A percentile compares a stretch with the other conserved stretches of the same genome.
These are phyloP conservation scores for Psilocybe cubensis DNA, from an alignment of 768 basidiomycete species.

Conservation along the genomic window DNA sequence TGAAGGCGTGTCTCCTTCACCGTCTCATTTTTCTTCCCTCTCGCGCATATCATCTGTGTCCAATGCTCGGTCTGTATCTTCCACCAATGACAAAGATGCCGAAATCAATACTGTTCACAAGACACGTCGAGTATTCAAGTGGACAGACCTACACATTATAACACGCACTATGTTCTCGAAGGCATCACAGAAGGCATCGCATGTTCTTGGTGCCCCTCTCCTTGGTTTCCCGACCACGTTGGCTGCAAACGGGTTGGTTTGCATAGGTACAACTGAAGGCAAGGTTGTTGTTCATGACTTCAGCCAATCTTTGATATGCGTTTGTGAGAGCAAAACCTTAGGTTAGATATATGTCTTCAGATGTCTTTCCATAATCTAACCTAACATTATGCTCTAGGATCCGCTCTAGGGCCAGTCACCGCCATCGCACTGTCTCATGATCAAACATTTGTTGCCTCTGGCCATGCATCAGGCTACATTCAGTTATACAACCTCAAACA, in stretches of 20 bases:
- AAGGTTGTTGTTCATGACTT: constrained; percentile 87
- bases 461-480: constrained; percentile 84
- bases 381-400: constrained; percentile 45
- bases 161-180: constrained; percentile 59
- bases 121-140: constrained; percentile 69
- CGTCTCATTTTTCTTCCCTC: constrained; percentile 71
- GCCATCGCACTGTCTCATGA: constrained; percentile 91
- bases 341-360: constrained; percentile 47
- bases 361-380: background rate
- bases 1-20: constrained; percentile 52
- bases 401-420: constrained; percentile 75
- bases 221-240: constrained; percentile 78
- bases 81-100: constrained; percentile 24
- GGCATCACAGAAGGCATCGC: constrained; percentile 59
- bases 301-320: constrained; percentile 77
- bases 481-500: constrained; percentile 83
- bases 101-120: constrained; percentile 20
- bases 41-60: constrained; percentile 71
- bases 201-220: constrained; percentile 59
- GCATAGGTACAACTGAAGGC: constrained; percentile 84
- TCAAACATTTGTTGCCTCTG: constrained; percentile 90
- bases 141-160: constrained; percentile 69
- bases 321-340: constrained; percentile 73
- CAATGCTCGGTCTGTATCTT: constrained; percentile 40
- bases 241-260: constrained; percentile 86